phyloP scores from a whole-genome alignment of 2,329 filamentous ascomycete genomes.

The Claviceps maximensis region DNA sequence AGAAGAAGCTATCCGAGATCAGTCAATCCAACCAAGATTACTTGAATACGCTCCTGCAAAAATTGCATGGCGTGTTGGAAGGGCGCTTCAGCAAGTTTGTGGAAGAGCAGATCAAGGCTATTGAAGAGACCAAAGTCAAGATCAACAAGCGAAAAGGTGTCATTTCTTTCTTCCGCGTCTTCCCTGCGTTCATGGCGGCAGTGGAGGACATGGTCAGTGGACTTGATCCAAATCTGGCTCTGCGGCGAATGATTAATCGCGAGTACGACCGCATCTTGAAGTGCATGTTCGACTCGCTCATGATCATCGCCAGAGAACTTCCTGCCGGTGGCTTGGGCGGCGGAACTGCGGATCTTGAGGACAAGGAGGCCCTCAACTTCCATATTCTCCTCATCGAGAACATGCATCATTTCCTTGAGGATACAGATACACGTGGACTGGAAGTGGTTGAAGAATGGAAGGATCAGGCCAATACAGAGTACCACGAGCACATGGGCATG shows the following conservation, averaged over 20 bases:
- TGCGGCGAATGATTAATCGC: conserved; percentile 68
- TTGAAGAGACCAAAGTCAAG: conserved; percentile 97
- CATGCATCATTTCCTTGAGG: conserved; percentile 94
- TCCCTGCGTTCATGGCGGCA: conserved; percentile 71
- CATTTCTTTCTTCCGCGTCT: conserved; percentile 87
- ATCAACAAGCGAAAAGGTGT: conserved; percentile 97
- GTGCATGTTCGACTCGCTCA: conserved; percentile 93
- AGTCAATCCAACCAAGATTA: conserved; percentile 91
- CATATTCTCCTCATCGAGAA: conserved; percentile 97
- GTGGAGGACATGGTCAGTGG: conserved; percentile 71
- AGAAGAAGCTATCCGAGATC: conserved; percentile 65
- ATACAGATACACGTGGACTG: conserved; percentile 64
- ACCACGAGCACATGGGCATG: conserved; percentile 72
- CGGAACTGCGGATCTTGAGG: conserved; percentile 50
- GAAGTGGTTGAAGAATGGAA: conserved; percentile 74
- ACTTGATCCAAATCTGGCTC: conserved; percentile 41
- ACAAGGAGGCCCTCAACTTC: conserved; percentile 94
- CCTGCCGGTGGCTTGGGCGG: conserved; percentile 32
- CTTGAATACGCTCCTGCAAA: conserved; percentile 65
- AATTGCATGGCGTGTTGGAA: conserved; percentile 61
- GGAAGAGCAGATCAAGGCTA: conserved; percentile 86
- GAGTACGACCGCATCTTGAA: conserved; percentile 83
- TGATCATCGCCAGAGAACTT: conserved; percentile 74
- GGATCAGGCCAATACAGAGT: conserved; percentile 61
- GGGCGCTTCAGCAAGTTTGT: conserved; percentile 76